Base-by-base conservation (phyloP, 331 rosid species). In the Rhamnella rubrinervis region DNA sequence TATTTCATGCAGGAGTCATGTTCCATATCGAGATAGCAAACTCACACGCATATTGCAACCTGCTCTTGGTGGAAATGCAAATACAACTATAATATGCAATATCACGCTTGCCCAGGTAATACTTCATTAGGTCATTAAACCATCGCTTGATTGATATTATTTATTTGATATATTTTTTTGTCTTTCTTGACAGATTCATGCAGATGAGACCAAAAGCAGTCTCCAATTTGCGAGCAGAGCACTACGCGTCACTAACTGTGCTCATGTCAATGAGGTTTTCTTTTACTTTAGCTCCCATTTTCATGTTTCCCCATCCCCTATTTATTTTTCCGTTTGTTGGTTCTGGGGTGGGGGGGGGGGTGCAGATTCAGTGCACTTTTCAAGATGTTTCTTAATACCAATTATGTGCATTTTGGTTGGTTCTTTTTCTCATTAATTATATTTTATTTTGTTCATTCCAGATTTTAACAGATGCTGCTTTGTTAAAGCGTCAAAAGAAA, bases 211-310 rank as follows among this genome's bases (percentile, higher is more conserved):
- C 38, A 93, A 91, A 89, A 91, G 98, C 72, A 93, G 95, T 70
- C 92, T 93, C 69, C 98, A 93, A 72, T 93, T 93, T 80, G 98
- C 98, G 76, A 93, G 98, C 77, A 84, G 98, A 75, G 98, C 98
- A 71, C 76, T 91, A 78, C 91, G 93, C 56, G 98, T 93, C 69
- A 93, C 95, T 39, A 93, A 91, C 65, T 93, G 96, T 62, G 98
- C 98, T 65, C 92, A 77, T 67, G 97, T 93, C 81, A 93, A 93
- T n/a, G 98, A 93, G 98, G 98, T 91, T 81, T 76, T 72, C 17
- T 59, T 67, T 71, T 69, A 63, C 10, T 38, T 58, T 66, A 4
- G 21, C 49, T 51, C 70, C 19, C 59, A 21, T 78, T 73, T 75
- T 75, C 16, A 21, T 50, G 26, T 55, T 35, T 18, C 35, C 35